Evolutionary conservation across 116 monocot genomes (phyloP).

Genomic region (Zostera marina): DNA sequence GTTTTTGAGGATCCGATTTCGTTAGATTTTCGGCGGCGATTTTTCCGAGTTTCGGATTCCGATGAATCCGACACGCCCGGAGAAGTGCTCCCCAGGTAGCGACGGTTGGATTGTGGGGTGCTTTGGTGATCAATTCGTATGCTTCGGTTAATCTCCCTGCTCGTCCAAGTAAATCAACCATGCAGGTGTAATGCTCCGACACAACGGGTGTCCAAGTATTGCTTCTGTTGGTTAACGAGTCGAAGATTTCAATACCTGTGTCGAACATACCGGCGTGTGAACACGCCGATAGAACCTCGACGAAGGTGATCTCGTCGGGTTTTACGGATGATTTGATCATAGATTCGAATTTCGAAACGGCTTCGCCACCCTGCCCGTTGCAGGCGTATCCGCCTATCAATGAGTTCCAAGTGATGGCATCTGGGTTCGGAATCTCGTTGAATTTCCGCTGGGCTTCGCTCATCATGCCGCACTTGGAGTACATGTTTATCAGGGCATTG

Average conservation of each 20-base stretch:
- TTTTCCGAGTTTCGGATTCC: constrained; percentile 11
- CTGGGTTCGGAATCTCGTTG: background rate
- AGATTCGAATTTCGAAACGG: constrained; percentile 4
- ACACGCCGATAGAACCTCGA: constrained; percentile 22
- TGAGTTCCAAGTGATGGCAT: constrained; percentile 24
- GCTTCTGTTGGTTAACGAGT: constrained; percentile 12
- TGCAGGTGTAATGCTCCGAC: constrained; percentile 26
- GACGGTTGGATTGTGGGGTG: constrained; percentile 11
- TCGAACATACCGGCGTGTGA: constrained; percentile 18
- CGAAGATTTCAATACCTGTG: constrained; percentile 19
- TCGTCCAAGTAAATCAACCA: constrained; percentile 21
- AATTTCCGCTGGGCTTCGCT: constrained; percentile 9
- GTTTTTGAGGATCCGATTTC: constrained; percentile 14
- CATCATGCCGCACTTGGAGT: constrained; percentile 41
- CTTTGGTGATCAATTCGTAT: constrained; percentile 9
- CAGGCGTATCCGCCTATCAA: constrained; percentile 24
- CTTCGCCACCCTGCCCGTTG: constrained; percentile 20
- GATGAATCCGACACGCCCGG: constrained; percentile 13
- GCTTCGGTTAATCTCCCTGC: constrained; percentile 23
- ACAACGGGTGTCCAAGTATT: constrained; percentile 4
- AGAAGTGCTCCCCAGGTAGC: constrained; percentile 24
- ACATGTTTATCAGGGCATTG: constrained; percentile 46
- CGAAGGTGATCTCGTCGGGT: constrained; percentile 20
- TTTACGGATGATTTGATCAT: constrained; percentile 7
- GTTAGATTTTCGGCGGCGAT: constrained; percentile 14